Base-by-base conservation (phyloP, 805 yeast genomes). In the Yamadazyma paraphyllophila region DNA sequence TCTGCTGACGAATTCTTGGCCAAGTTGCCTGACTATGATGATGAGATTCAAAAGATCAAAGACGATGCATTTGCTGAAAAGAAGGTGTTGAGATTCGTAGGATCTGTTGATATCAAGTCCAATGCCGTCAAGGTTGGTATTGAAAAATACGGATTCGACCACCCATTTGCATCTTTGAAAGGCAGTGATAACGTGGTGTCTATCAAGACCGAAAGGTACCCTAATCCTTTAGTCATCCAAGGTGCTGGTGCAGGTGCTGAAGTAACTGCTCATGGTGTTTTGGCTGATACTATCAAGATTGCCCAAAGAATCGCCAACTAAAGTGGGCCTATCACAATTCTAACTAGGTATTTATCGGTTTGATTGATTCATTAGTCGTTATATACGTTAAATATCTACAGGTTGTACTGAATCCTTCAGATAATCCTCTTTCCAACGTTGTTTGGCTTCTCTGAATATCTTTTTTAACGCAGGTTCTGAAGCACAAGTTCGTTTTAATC, bases 151-250 rank as follows among this genome's bases (percentile, higher is more conserved):
- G 88, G 83, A 46, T 75, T 77, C 46, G 84, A 92, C 57, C 98
- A 94, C 66, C 98, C 99, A 45, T 94, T 94, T 63, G 98, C 99
- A 35, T 77, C 96, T 10, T 78, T 94, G 64, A 86, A 88, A 73
- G 99, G 99, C 42, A 88, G 97, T 50, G 98, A 94, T 66, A 94
- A 94, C 62, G 97, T 94, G 48, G 85, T 94, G 50, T 83, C 97
- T 16, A 86, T 94, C 71, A 84, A 83, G 66, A 85, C 97, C 27
- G 83, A 88, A 64, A 86, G 99, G 73, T 94, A 94, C 69, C 80
- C 85, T 34, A 89, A 88, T 69, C 99, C 99, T 44, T 77, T 94
- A 64, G 85, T 94, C 51, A 79, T 94, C 58, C 99, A 94, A 77
- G 99, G 99, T 70, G 99, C 99, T 27, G 99, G 96, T 60, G 83